These are phyloP conservation scores for Allium fistulosum DNA, from an alignment of 106 monocot genomes.

Conservation along the genomic window DNA sequence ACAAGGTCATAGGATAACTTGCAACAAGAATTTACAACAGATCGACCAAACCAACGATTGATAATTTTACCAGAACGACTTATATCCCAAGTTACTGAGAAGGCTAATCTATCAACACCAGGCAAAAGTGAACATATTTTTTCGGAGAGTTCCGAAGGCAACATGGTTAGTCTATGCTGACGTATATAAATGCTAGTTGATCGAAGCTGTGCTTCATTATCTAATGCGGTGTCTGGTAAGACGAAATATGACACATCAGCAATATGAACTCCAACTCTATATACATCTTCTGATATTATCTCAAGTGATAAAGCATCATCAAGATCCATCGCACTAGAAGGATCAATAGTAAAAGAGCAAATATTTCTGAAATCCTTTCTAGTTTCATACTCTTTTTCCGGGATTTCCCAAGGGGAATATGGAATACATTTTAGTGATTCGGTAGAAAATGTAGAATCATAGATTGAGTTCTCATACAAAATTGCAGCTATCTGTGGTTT, in stretches of 20 bases:
- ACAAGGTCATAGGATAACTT: conserved; percentile 87
- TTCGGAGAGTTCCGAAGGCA: conserved; percentile 67
- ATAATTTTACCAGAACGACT: conserved; percentile 49
- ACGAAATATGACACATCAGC: conserved; percentile 90
- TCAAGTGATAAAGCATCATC: conserved; percentile 96
- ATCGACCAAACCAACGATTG: conserved; percentile 76
- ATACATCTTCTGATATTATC: conserved; percentile 33
- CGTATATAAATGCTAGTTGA: conserved; percentile 85
- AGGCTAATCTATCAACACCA: conserved; percentile 61
- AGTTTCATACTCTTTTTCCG: conserved; percentile 34
- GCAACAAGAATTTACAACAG: conserved; percentile 76
- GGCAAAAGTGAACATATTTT: conserved; percentile 62
- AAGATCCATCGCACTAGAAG: conserved; percentile 67
- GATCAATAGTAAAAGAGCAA: conserved; percentile 81
- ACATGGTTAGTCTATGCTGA: conserved; percentile 59
- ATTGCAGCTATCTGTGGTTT: conserved; percentile 81
- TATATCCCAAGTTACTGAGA: conserved; percentile 85
- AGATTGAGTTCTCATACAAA: conserved; percentile 77
- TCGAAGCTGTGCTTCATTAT: conserved; percentile 63
- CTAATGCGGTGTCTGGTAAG: conserved; percentile 63
- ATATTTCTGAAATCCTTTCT: conserved; percentile 72
- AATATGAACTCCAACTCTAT: conserved; percentile 77
- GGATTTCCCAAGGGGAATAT: conserved; percentile 47
- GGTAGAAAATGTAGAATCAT: conserved; percentile 37
- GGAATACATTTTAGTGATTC: conserved; percentile 61